Evolutionary conservation across 2,329 filamentous ascomycete species (phyloP).

Genomic region (Neofusicoccum cordaticola): DNA sequence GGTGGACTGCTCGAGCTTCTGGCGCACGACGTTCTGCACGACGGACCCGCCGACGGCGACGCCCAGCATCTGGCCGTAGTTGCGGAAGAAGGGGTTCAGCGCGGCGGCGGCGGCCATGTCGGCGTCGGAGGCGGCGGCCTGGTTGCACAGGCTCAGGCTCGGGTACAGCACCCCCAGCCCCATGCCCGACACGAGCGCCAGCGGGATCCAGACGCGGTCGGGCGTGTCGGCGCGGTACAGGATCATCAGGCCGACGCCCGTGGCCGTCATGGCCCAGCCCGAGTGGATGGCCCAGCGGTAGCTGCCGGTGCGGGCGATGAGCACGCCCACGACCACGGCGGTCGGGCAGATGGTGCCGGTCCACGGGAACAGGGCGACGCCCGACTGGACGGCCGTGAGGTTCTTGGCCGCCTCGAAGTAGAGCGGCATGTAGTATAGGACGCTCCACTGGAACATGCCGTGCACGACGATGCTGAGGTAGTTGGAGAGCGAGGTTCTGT

Average conservation of each 20-base stretch:
- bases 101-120: conserved; percentile 37
- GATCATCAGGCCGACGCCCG: conserved; percentile 44
- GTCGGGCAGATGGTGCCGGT: conserved; percentile 29
- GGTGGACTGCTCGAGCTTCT: conserved; percentile 20
- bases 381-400: conserved; percentile 22
- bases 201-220: conserved; percentile 41
- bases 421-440: conserved; percentile 34
- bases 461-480: conserved; percentile 32
- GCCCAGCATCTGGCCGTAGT: conserved; percentile 49
- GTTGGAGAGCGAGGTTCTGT: conserved; percentile 27
- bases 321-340: conserved; percentile 24
- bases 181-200: conserved; percentile 41
- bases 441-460: conserved; percentile 25
- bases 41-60: conserved; percentile 44
- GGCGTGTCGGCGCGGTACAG: conserved; percentile 39
- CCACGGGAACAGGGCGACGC: conserved; percentile 30
- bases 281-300: conserved; percentile 29
- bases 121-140: conserved; percentile 39
- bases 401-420: conserved; percentile 30
- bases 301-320: conserved; percentile 23
- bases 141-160: conserved; percentile 44
- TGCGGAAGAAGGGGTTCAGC: conserved; percentile 48
- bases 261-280: conserved; percentile 35
- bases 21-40: conserved; percentile 36
- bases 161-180: conserved; percentile 46